Percentiles rank a stretch among this genome's conserved stretches.
Evolutionary conservation across 345 rosid genomes (phyloP).

Genomic region (Reutealis trisperma): DNA sequence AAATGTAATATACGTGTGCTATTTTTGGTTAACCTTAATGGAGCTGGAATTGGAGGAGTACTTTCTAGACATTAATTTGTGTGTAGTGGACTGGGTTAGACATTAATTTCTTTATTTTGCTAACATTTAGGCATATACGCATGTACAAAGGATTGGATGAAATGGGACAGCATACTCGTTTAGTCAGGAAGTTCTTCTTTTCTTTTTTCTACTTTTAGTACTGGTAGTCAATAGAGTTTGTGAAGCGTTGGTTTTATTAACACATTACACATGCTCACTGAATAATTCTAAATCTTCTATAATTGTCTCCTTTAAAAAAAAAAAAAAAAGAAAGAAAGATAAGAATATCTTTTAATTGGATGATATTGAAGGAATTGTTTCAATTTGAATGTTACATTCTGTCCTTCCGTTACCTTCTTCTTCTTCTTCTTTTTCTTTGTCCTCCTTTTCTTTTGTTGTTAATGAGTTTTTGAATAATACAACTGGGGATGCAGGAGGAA

Average conservation of each 20-base stretch:
- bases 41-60: not conserved
- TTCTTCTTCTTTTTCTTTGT: not conserved
- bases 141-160: not conserved
- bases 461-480: not conserved
- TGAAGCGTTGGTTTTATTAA: too few species aligned
- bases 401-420: not conserved
- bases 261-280: not conserved
- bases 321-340: too few species aligned
- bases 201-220: too few species aligned
- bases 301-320: too few species aligned
- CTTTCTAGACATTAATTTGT: too few species aligned
- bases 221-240: too few species aligned
- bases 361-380: not conserved
- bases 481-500: constrained; percentile 23
- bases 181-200: too few species aligned
- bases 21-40: not conserved
- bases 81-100: too few species aligned
- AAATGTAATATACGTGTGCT: not conserved
- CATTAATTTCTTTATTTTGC: too few species aligned
- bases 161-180: not conserved
- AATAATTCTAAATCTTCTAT: not conserved
- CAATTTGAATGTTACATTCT: too few species aligned
- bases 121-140: not conserved
- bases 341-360: not conserved
- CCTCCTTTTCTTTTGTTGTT: not conserved